Percentiles rank a stretch among this genome's conserved stretches.
Evolutionary conservation across 2,329 filamentous ascomycete species (phyloP).

Genomic region (Xylariaceae sp.): DNA sequence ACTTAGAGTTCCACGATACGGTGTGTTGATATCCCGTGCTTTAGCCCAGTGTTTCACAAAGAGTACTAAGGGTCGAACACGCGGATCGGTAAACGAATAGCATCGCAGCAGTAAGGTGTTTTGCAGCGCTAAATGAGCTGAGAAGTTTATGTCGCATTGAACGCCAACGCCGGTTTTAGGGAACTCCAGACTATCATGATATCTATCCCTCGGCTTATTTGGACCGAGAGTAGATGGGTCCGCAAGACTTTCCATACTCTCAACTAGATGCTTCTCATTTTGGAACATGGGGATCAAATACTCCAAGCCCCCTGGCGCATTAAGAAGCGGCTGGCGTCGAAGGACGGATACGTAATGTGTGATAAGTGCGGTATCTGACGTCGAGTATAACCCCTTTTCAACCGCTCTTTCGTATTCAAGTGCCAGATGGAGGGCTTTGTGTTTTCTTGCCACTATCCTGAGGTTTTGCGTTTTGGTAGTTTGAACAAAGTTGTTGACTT

Average conservation of each 20-base stretch:
- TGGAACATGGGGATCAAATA: constrained; percentile 37
- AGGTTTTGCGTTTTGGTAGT: constrained; percentile 30
- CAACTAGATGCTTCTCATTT: constrained; percentile 33
- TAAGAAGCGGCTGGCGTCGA: constrained; percentile 34
- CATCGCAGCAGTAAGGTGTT: constrained; percentile 80
- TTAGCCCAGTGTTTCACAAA: constrained; percentile 94
- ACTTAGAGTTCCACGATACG: constrained; percentile 80
- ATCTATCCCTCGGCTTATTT: constrained; percentile 51
- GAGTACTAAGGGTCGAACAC: constrained; percentile 73
- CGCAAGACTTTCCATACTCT: constrained; percentile 42
- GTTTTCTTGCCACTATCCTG: constrained; percentile 42
- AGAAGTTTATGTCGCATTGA: constrained; percentile 90
- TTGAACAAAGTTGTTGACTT: constrained; percentile 35
- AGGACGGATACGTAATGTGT: constrained; percentile 50
- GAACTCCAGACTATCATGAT: constrained; percentile 66
- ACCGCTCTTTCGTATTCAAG: constrained; percentile 53
- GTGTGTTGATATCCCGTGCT: constrained; percentile 76
- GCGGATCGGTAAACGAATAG: constrained; percentile 74
- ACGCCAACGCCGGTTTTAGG: constrained; percentile 74
- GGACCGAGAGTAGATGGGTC: constrained; percentile 48
- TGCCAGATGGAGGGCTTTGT: constrained; percentile 55
- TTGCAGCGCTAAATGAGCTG: constrained; percentile 75
- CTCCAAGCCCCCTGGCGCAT: constrained; percentile 19
- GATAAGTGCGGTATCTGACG: constrained; percentile 35
- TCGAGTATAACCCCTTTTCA: constrained; percentile 43